Percentiles rank a stretch among this genome's conserved stretches.
These are phyloP conservation scores for Ophioceras dolichostomum DNA, from an alignment of 2,329 filamentous ascomycete genomes.

Conservation along the genomic window DNA sequence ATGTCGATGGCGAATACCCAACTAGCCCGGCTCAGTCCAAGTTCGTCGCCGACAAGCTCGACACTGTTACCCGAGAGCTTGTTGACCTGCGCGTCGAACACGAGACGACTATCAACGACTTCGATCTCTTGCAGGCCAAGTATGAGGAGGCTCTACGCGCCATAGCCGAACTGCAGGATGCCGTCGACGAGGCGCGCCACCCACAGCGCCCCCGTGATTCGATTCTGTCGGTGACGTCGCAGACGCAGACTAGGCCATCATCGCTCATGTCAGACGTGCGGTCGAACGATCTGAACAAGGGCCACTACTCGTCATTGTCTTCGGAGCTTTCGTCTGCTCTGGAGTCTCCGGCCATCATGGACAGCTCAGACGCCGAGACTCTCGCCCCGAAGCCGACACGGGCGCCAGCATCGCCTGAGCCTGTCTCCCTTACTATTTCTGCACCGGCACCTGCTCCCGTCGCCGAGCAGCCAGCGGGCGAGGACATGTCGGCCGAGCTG, in stretches of 20 bases:
- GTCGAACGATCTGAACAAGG: slow-evolving; percentile 55
- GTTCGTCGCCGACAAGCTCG: slow-evolving; percentile 85
- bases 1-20: slow-evolving; percentile 25
- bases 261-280: slow-evolving; percentile 78
- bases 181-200: slow-evolving; percentile 66
- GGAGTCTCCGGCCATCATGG: slow-evolving; percentile 57
- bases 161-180: slow-evolving; percentile 75
- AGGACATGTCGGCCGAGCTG: slow-evolving; percentile 43
- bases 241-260: slow-evolving; percentile 44
- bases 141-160: slow-evolving; percentile 82
- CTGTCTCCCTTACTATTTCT: neutral
- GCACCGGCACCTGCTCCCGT: neutral
- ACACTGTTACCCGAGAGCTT: slow-evolving; percentile 82
- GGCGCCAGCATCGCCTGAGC: neutral
- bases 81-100: slow-evolving; percentile 85
- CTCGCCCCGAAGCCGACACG: slow-evolving; percentile 30
- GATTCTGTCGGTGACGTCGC: slow-evolving; percentile 38
- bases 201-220: slow-evolving; percentile 41
- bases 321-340: slow-evolving; percentile 85
- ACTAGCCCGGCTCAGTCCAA: slow-evolving; percentile 68
- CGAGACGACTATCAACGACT: slow-evolving; percentile 70
- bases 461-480: neutral
- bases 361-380: slow-evolving; percentile 48
- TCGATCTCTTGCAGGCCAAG: slow-evolving; percentile 69
- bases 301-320: slow-evolving; percentile 65